Percentiles rank a stretch among this genome's conserved stretches.
These are phyloP conservation scores for Medicago lupulina DNA, from an alignment of 306 rosid species.

Conservation along the genomic window DNA sequence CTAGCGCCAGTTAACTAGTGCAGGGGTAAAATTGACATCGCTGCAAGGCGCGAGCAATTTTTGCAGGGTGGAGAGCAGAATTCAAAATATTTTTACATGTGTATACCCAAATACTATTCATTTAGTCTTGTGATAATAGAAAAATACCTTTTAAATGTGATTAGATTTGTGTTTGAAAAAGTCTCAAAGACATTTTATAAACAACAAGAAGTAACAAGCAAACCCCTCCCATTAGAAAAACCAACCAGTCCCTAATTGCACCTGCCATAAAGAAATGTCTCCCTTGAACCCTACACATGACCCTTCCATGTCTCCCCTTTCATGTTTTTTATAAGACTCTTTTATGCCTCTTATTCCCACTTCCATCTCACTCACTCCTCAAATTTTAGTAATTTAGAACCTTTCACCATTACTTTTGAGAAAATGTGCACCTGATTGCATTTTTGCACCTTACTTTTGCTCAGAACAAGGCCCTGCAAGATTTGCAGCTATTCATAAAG, in stretches of 20 bases:
- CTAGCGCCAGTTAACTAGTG: no score
- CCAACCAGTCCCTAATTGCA: conserved; percentile 45
- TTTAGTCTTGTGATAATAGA: no score
- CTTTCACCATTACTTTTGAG: conserved; percentile 77
- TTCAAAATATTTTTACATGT: no score
- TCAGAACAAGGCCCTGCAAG: conserved; percentile 87
- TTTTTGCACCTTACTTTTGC: conserved; percentile 94
- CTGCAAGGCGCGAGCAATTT: no score
- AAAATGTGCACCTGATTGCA: conserved; percentile 84
- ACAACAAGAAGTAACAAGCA: not conserved
- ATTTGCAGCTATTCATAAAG: conserved; percentile 95
- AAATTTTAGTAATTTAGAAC: conserved; percentile 26
- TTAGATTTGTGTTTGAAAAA: no score
- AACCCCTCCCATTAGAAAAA: conserved; percentile 33
- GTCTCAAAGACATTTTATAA: no score
- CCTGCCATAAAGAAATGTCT: conserved; percentile 67
- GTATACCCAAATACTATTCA: no score
- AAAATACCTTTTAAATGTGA: no score
- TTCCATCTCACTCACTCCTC: conserved; percentile 38
- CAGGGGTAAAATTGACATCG: no score
- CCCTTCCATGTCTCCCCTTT: conserved; percentile 68
- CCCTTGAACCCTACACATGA: conserved; percentile 67
- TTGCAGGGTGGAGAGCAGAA: no score
- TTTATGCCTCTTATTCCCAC: conserved; percentile 53
- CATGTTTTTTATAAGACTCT: conserved; percentile 54